Evolutionary conservation across 768 basidiomycete genomes (phyloP).

Genomic region (Stropharia rugosoannulata): DNA sequence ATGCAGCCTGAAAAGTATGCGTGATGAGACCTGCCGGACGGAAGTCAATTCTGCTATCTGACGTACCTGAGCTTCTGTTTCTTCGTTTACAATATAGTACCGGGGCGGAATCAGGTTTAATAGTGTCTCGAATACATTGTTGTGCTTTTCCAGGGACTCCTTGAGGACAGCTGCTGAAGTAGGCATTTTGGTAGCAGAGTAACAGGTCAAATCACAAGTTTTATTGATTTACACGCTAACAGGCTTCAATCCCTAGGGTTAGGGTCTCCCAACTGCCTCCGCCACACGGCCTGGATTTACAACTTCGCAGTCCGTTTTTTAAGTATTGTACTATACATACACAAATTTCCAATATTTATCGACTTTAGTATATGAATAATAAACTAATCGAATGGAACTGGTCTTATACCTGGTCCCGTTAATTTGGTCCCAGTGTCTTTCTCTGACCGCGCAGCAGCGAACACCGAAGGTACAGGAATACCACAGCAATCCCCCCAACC

Average conservation of each 20-base stretch:
- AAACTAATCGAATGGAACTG: constrained; percentile 75
- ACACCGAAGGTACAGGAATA: constrained; percentile 80
- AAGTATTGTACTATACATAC: neutral
- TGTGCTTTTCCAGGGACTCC: constrained; percentile 77
- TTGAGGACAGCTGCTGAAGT: constrained; percentile 49
- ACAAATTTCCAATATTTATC: neutral
- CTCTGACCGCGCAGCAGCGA: constrained; percentile 69
- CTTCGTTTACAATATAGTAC: constrained; percentile 78
- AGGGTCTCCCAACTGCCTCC: constrained; percentile 7
- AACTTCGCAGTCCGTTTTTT: too few species aligned
- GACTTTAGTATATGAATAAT: neutral
- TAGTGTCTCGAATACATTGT: constrained; percentile 81
- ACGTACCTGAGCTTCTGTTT: constrained; percentile 64
- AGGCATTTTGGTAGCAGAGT: constrained; percentile 35
- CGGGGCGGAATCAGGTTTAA: constrained; percentile 86
- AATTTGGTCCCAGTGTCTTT: constrained; percentile 39
- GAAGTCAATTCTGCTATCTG: neutral
- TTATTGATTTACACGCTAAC: neutral
- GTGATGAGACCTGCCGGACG: neutral
- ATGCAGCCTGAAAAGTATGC: constrained; percentile 39
- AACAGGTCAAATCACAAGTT: constrained; percentile 4
- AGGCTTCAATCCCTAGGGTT: constrained; percentile 12
- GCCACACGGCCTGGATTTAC: too few species aligned
- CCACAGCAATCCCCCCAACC: constrained; percentile 94
- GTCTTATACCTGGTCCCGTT: constrained; percentile 63